These are phyloP conservation scores for Daphne laureola DNA, from an alignment of 441 rosid species.

Conservation along the genomic window DNA sequence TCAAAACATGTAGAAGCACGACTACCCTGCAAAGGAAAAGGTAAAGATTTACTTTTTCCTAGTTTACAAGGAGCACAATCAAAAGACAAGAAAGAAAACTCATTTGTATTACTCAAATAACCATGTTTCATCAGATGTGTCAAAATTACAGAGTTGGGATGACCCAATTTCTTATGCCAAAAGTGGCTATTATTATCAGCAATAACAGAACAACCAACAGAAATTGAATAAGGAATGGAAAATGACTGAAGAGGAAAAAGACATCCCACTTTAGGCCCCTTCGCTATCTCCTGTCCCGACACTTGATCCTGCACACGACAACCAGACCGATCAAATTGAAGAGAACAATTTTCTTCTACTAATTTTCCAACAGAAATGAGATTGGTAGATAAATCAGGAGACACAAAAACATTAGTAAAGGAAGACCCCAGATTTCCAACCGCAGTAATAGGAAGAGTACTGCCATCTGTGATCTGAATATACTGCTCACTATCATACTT, in stretches of 20 bases:
- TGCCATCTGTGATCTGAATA: too few relatives aligned
- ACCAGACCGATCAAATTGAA: too few relatives aligned
- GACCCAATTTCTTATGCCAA: too few relatives aligned
- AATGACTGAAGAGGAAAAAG: conserved; percentile 1
- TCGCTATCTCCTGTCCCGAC: not conserved
- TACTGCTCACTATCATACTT: too few relatives aligned
- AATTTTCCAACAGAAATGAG: not conserved
- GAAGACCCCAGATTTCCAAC: not conserved
- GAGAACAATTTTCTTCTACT: too few relatives aligned
- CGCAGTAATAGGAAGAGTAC: too few relatives aligned
- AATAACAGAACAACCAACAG: not conserved
- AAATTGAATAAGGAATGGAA: not conserved
- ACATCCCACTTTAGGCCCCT: conserved; percentile 8
- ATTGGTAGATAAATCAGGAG: not conserved
- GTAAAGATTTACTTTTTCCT: conserved; percentile 1
- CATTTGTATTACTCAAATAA: not conserved
- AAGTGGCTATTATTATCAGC: not conserved
- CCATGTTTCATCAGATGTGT: not conserved
- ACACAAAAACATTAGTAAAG: conserved; percentile 1
- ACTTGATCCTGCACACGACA: not conserved
- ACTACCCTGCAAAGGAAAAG: not conserved
- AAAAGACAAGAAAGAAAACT: not conserved
- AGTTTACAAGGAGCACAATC: conserved; percentile 5
- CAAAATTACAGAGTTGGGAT: conserved; percentile 2
- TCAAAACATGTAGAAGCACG: conserved; percentile 1